These are phyloP conservation scores for Apiotrichum akiyoshidainum DNA, from an alignment of 1,284 basidiomycete species.

Conservation along the genomic window DNA sequence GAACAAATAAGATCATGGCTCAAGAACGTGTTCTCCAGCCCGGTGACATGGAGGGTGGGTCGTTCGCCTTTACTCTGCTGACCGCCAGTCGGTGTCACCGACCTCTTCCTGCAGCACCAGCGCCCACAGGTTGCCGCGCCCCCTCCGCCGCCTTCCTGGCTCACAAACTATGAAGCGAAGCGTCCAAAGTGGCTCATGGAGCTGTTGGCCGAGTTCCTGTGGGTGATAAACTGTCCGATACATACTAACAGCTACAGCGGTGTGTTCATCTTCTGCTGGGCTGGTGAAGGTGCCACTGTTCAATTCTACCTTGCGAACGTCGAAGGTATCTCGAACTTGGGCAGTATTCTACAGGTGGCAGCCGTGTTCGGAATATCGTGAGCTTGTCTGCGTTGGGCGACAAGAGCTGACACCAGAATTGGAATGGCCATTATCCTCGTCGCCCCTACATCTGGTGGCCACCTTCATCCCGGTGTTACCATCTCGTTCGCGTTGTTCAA, in stretches of 20 bases:
- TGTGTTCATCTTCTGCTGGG: neutral
- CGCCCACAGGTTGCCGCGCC: slow-evolving; percentile 2
- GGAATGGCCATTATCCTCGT: slow-evolving; percentile 9
- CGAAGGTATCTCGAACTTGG: too few relatives aligned
- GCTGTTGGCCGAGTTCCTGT: slow-evolving; percentile 9
- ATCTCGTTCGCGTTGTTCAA: slow-evolving; percentile 21
- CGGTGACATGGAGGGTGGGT: slow-evolving; percentile 15
- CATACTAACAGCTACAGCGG: neutral
- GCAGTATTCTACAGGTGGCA: too few relatives aligned
- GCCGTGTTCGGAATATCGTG: too few relatives aligned
- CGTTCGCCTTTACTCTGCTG: neutral
- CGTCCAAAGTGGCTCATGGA: slow-evolving; percentile 14
- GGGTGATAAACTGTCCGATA: neutral
- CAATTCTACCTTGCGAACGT: too few relatives aligned
- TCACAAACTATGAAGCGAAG: slow-evolving; percentile 6
- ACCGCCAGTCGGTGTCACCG: slow-evolving; percentile 14
- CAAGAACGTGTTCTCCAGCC: slow-evolving; percentile 3
- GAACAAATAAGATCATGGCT: neutral
- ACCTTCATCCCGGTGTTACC: slow-evolving; percentile 28
- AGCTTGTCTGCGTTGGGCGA: too few relatives aligned
- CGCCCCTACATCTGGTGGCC: slow-evolving; percentile 23
- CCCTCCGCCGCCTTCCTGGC: slow-evolving; percentile 6
- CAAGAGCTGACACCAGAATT: neutral
- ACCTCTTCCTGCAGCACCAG: slow-evolving; percentile 15
- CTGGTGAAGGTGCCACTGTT: too few relatives aligned